Evolutionary conservation across 1,284 basidiomycete genomes (phyloP).

Genomic region (Microbotryum lychnidis-dioicae): DNA sequence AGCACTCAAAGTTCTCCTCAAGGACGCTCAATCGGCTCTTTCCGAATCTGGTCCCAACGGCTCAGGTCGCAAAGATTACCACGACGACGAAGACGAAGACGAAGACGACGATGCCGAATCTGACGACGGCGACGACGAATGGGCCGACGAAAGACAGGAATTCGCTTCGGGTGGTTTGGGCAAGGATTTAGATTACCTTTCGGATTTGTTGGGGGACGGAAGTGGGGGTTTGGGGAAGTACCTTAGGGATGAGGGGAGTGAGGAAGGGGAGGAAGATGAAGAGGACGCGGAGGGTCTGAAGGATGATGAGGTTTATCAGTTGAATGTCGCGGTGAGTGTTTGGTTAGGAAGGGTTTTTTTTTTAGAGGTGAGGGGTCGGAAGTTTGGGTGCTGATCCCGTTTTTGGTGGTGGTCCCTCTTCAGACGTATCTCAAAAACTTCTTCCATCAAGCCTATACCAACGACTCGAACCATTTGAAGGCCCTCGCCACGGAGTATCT

Average conservation of each 20-base stretch:
- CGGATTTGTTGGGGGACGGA: conserved; percentile 44
- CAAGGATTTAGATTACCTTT: conserved; percentile 28
- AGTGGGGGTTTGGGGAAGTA: conserved; percentile 53
- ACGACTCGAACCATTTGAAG: conserved; percentile 48
- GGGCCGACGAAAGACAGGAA: conserved; percentile 66
- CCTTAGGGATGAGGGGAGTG: conserved; percentile 55
- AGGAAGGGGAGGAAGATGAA: conserved; percentile 58
- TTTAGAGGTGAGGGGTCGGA: background rate
- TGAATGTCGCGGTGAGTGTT: conserved; percentile 69
- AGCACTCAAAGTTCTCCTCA: conserved; percentile 77
- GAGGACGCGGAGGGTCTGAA: conserved; percentile 62
- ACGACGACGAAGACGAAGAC: conserved; percentile 46
- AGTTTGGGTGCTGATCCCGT: background rate
- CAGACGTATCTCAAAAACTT: conserved; percentile 62
- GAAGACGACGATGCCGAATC: conserved; percentile 47
- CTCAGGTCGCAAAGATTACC: conserved; percentile 50
- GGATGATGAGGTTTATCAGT: conserved; percentile 74
- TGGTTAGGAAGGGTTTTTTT: conserved; percentile 2
- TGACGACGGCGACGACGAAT: conserved; percentile 79
- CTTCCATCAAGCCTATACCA: conserved; percentile 58
- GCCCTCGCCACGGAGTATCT: conserved; percentile 21
- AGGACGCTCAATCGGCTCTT: conserved; percentile 56
- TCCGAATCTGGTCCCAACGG: conserved; percentile 53
- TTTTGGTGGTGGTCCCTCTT: conserved; percentile 9
- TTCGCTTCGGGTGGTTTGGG: conserved; percentile 38